Base-by-base conservation (phyloP, 2,329 filamentous ascomycete genomes). In the Cercospora nicotianae region DNA sequence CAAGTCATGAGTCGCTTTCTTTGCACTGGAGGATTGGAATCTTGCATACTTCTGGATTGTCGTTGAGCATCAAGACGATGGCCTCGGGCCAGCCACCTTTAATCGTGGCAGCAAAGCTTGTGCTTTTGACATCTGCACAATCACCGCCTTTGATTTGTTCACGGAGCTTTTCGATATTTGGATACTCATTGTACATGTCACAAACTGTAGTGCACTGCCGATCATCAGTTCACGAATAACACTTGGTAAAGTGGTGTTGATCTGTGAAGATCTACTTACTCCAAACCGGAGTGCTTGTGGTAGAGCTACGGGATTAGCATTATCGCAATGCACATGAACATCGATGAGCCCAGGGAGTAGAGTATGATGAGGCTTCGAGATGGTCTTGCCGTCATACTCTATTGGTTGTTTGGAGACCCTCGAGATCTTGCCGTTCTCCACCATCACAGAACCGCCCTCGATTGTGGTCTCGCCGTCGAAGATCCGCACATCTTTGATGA, bases 311-410 rank as follows among this genome's bases (percentile, higher is more conserved):
- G 77, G 74, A 48, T 81, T 79, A 1, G 77, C 82, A 62, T 77
- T 78, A 69, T 82, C 75, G 45, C 80, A 80, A 67, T 86, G 84
- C 30, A 85, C 81, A 69, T 85, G 84, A 51, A 78, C 80, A 69
- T 86, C 84, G 31, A 86, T 85, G 5, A 86, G 73, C 1, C 84
- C 84, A 1, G 84, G 84, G 0, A 86, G 75, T 0, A 85, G 68
- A 0, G 84, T 85, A 67, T 84, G 80, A 7, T 79, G 80, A 2
- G 82, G 81, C 64, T 79, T 83, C 3, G 81, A 82, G 65, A 82
- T 77, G 4, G 77, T 77, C 3, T 73, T 62, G 18, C 74, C 73
- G 31, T 67, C 23, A 63, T 64, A 74, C 5, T 68, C 31, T 53
- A 74, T 72, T 2, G 45, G 8, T 1, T 48, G 57, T 4, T 51